phyloP scores from a whole-genome alignment of 345 rosid genomes.

The Eucalyptus rudis region DNA sequence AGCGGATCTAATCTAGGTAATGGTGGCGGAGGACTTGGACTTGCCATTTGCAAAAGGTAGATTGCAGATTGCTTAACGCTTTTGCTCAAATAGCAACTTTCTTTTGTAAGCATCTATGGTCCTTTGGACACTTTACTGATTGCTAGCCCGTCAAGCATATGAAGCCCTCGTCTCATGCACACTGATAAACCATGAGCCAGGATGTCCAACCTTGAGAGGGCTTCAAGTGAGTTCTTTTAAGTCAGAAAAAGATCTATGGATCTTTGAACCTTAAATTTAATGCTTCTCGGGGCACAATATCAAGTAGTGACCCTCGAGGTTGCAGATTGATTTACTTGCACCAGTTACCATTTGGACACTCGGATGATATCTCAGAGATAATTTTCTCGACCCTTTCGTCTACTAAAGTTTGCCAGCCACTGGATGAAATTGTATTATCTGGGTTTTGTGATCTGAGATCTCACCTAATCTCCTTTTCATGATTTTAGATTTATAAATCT shows the following conservation, averaged over 20 bases:
- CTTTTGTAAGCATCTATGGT: background rate
- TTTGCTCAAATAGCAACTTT: background rate
- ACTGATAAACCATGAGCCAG: background rate
- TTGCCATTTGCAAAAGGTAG: conserved; percentile 88
- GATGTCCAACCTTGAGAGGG: background rate
- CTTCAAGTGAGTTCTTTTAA: background rate
- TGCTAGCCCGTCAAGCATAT: background rate
- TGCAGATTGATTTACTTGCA: background rate
- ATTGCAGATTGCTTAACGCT: background rate
- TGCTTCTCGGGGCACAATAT: background rate
- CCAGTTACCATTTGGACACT: background rate
- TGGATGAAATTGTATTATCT: background rate
- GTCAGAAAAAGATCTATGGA: background rate
- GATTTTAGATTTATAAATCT: conserved; percentile 61
- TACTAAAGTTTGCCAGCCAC: background rate
- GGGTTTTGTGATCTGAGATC: background rate
- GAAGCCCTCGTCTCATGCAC: background rate
- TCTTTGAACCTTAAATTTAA: background rate
- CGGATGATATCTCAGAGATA: background rate
- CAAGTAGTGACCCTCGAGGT: background rate
- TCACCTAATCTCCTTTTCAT: background rate
- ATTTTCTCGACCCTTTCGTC: background rate
- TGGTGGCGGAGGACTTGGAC: conserved; percentile 73
- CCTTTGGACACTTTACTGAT: background rate
- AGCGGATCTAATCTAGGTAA: conserved; percentile 32